These are phyloP conservation scores for Erythrophleum ivorense DNA, from an alignment of 331 rosid species.

Conservation along the genomic window DNA sequence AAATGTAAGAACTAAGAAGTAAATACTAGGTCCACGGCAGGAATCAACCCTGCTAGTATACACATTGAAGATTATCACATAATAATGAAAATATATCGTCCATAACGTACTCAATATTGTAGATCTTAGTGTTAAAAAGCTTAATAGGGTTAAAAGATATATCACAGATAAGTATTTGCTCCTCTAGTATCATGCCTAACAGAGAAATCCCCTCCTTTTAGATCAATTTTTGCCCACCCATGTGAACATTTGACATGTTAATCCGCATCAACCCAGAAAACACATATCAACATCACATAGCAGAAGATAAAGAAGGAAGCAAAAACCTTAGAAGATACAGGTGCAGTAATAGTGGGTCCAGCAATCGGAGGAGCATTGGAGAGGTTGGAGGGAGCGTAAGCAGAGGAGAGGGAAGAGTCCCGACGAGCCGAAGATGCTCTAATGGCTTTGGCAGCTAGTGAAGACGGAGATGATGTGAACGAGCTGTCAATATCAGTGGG, in stretches of 20 bases:
- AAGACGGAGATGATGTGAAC: constrained; percentile 47
- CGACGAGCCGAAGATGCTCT: constrained; percentile 93
- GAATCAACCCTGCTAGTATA: not conserved
- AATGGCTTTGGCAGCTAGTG: constrained; percentile 95
- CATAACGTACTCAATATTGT: not conserved
- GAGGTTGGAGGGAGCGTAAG: constrained; percentile 65
- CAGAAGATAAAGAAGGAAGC: not conserved
- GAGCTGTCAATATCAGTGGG: constrained; percentile 42
- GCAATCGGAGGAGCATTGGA: constrained; percentile 54
- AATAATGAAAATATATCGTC: not conserved
- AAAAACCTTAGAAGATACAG: constrained; percentile 58
- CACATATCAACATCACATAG: not conserved
- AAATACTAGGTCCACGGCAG: not conserved
- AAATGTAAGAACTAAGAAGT: not conserved
- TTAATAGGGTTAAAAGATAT: not conserved
- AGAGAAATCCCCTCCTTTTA: not conserved
- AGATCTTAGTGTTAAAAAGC: not conserved
- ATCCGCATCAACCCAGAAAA: not conserved
- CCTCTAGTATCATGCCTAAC: not conserved
- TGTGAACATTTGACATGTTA: not conserved
- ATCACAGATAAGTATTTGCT: no score
- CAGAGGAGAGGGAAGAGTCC: constrained; percentile 89
- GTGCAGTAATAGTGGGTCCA: constrained; percentile 47
- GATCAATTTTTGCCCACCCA: not conserved
- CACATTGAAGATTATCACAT: not conserved